Percentiles rank a stretch among this genome's conserved stretches.
phyloP scores from a whole-genome alignment of 2,329 filamentous ascomycete genomes.

The Diaporthe capsici region DNA sequence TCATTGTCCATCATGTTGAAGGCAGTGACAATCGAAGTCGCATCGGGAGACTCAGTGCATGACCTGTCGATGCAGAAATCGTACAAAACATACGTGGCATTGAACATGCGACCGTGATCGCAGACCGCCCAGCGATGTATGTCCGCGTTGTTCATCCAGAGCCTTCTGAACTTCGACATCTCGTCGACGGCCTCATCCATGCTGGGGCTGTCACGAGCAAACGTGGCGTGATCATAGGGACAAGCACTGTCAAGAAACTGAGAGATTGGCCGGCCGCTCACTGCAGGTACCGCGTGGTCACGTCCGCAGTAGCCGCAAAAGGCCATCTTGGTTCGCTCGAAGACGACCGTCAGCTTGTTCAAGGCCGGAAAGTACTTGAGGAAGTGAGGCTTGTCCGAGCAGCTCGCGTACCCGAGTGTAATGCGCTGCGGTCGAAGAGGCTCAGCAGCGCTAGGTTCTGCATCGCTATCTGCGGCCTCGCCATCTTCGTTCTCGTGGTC shows the following conservation, averaged over 20 bases:
- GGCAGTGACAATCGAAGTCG: not conserved
- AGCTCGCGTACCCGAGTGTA: not conserved
- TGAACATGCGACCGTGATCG: not conserved
- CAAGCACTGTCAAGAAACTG: not conserved
- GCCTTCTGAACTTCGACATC: not conserved
- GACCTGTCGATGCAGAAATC: not conserved
- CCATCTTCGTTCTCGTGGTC: not conserved
- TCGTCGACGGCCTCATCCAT: not conserved
- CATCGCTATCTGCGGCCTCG: not conserved
- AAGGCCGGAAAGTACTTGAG: not conserved
- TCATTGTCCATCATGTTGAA: not conserved
- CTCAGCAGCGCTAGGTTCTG: not conserved
- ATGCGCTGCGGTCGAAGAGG: not conserved
- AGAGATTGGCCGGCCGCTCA: not conserved
- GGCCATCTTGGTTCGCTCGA: not conserved
- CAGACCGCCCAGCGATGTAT: fast-evolving
- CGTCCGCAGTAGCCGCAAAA: fast-evolving
- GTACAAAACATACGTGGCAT: not conserved
- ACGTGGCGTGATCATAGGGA: not conserved
- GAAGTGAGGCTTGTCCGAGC: not conserved
- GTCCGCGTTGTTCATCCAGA: not conserved
- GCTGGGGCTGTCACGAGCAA: not conserved
- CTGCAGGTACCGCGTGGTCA: fast-evolving
- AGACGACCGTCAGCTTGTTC: not conserved
- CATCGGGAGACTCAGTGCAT: not conserved